Evolutionary conservation across 2,329 filamentous ascomycete species (phyloP), one percentile per base, ranked within the genome.

Genomic region (Pseudocercospora pini-densiflorae): DNA sequence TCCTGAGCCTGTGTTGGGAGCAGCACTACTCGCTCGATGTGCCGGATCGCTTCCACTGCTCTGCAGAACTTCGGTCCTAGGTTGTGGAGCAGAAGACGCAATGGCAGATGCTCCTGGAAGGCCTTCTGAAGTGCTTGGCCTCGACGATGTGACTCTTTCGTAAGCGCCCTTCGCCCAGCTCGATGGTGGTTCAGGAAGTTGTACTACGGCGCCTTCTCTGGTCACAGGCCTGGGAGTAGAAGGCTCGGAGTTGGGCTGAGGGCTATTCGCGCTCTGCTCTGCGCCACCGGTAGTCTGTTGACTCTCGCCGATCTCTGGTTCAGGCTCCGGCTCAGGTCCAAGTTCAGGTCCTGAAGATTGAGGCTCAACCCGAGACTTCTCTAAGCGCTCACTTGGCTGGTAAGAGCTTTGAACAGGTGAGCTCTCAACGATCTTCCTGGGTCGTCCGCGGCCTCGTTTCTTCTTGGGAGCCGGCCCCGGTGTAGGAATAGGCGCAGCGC

Each of bases 271-370:
- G 16, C 40, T 53, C 23, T 53, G 29, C 14, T 45, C 61, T 16
- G 61, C 49, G 31, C n/a, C 51, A 21, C 51, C 54, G 40, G 62
- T 47, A 12, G 61, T 47, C 2, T 62, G 67, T n/a, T 63, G 65
- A n/a, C 71, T 75, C 29, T 76, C 72, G 1, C 63, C 64, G 43
- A 76, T 75, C 45, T 76, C 73, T 40, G 64, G 69, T 19, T 69
- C 67, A 5, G 61, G 43, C 23, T 43, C 31, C 0, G 21, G 10
- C n/a, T 23, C 55, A 33, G 23, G 16, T 21, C 8, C 47, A n/a
- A 8, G 10, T 36, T 4, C 33, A 5, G 36, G 16, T 43, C 7
- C 40, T 43, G 16, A 19, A 43, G 40, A n/a, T 43, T 43, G 40
- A 43, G 40, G 5, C 5, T 43, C 40, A 19, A 43, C 40, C 19